Evolutionary conservation across 805 yeast species (phyloP), one percentile per base, ranked within the genome.

Genomic region (Zygosaccharomyces kombuchaensis): DNA sequence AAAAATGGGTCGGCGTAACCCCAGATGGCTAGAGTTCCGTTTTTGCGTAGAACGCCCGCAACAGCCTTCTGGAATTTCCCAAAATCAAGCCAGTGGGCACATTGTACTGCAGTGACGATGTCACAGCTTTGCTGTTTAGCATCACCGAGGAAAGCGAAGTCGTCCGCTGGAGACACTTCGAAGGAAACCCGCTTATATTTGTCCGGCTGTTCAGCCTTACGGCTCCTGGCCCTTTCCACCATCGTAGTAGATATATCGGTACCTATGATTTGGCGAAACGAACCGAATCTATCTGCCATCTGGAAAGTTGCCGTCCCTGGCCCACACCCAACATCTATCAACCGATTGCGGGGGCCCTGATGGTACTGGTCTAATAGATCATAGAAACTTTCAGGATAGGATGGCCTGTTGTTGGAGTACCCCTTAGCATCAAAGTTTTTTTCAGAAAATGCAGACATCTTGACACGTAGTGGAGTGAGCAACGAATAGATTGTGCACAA

Each of bases 71-170:
- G 80, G 59, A 81, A 82, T 21, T 53, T 52, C 0, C 68, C 67
- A 47, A 77, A 82, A 47, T 82, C 73, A 46, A 87, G 76, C 96
- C 96, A 89, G 65, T 89, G 96, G n/a, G 76, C 79, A 47, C 89
- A 84, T 60, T 89, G 88, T 0, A 90, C 95, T 12, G 82, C 85
- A 2, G 88, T 76, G 9, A 87, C 69, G 54, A 87, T 49, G 59
- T 84, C 95, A 10, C 46, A 41, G 0, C 77, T 44, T 17, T 46
- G 44, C 12, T 37, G 17, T 1, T 45, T 62, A 8, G 52, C 51
- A 16, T 16, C 34, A 4, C 34, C 44, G 19, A 52, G 14, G 13
- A 51, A 47, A 4, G 38, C 30, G 19, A 53, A 48, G 9, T 49
- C 29, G 60, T 47, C 69, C 45, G 53, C 37, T 5, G 69, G 40